Evolutionary conservation across 2,329 filamentous ascomycete species (phyloP).

Genomic region (Apiospora arundinis): DNA sequence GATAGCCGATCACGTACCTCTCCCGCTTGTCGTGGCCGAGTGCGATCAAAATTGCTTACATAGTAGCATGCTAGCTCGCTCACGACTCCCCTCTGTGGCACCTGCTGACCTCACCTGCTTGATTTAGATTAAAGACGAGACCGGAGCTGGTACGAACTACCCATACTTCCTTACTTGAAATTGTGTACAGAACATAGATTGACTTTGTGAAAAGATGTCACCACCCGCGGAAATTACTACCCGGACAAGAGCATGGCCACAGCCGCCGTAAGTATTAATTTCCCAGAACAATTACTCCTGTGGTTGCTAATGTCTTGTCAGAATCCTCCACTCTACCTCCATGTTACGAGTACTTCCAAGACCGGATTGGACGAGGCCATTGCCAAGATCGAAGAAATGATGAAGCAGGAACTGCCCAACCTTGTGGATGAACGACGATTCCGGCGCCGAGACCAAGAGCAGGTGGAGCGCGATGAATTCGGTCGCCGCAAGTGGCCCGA

Average conservation of each 20-base stretch:
- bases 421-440: constrained; percentile 94
- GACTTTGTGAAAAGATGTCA: constrained; percentile 88
- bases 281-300: neutral
- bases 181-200: constrained; percentile 61
- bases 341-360: constrained; percentile 92
- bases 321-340: constrained; percentile 93
- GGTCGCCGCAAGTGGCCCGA: constrained; percentile 98
- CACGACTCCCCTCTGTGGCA: constrained; percentile 74
- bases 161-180: constrained; percentile 52
- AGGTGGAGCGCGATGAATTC: constrained; percentile 87
- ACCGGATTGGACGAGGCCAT: constrained; percentile 90
- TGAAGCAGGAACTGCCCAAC: constrained; percentile 94
- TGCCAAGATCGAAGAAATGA: constrained; percentile 88
- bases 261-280: constrained; percentile 71
- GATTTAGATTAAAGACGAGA: constrained; percentile 99
- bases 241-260: constrained; percentile 98
- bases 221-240: constrained; percentile 93
- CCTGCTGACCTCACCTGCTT: constrained; percentile 91
- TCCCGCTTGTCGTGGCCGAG: constrained; percentile 49
- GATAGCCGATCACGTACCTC: constrained; percentile 41
- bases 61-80: constrained; percentile 69
- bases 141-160: constrained; percentile 95
- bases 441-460: constrained; percentile 79
- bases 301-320: constrained; percentile 43
- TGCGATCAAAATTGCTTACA: constrained; percentile 74